These are phyloP conservation scores for Myxozyma udenii DNA, from an alignment of 805 yeast species.

Conservation along the genomic window DNA sequence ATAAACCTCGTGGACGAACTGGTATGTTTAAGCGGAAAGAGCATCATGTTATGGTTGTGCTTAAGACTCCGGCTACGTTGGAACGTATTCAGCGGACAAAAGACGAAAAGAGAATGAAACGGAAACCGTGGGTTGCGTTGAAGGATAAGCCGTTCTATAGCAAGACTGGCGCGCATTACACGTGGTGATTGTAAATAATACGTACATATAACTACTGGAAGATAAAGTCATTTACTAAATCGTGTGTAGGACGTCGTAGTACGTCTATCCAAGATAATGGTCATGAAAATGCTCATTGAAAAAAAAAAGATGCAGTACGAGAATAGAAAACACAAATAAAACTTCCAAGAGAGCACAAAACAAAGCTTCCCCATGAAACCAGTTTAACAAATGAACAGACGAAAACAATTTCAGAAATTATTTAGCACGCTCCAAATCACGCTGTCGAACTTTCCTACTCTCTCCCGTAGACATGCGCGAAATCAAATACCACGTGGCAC, in stretches of 20 bases:
- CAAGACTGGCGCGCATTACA: slow-evolving; percentile 36
- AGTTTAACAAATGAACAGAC: too few relatives aligned
- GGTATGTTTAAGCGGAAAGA: slow-evolving; percentile 75
- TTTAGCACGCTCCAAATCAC: neutral
- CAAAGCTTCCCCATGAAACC: too few relatives aligned
- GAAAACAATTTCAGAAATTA: too few relatives aligned
- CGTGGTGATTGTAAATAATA: slow-evolving; percentile 35
- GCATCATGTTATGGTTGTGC: slow-evolving; percentile 75
- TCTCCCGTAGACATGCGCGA: too few relatives aligned
- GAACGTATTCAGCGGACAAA: slow-evolving; percentile 60
- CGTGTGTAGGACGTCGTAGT: neutral
- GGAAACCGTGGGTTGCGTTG: slow-evolving; percentile 51
- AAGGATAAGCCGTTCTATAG: slow-evolving; percentile 43
- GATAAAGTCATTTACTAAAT: neutral
- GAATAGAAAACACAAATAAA: neutral
- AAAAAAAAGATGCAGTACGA: too few relatives aligned
- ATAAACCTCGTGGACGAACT: slow-evolving; percentile 85
- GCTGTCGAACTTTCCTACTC: too few relatives aligned
- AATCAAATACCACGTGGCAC: slow-evolving; percentile 61
- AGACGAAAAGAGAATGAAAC: slow-evolving; percentile 46
- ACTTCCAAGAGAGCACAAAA: neutral
- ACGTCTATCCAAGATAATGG: neutral
- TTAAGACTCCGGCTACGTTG: slow-evolving; percentile 65
- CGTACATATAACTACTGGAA: neutral
- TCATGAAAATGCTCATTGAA: too few relatives aligned